Evolutionary conservation across 2,329 filamentous ascomycete genomes (phyloP), one percentile per base, ranked within the genome.

Genomic region (Colletotrichum sp.): DNA sequence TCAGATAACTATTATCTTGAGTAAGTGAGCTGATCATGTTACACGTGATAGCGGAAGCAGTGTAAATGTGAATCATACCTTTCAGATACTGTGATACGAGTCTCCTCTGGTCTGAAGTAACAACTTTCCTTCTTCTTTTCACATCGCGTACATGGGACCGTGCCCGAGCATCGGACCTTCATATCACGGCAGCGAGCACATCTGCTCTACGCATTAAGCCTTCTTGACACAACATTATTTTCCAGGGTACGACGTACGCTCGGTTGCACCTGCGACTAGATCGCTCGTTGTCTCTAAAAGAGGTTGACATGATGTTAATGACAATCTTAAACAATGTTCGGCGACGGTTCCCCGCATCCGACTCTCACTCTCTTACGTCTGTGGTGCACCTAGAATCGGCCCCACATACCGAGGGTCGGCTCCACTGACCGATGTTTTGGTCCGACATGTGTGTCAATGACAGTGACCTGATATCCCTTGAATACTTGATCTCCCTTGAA

Each of bases 91-190:
- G 69, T 65, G 13, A 71, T 34, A 12, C 61, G 69, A 16, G 59
- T 38, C 24, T 62, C 61, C 38, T 71, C 69, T 16, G 69, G 36
- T 38, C 61, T 65, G 69, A 71, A 71, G n/a, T 48, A 64, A 30
- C 69, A 71, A 24, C 12, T 43, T 62, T 71, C 59, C 21, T 56
- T 52, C 21, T 66, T 71, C 59, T 55, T 65, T 18, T 71, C 34
- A 36, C 69, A 71, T 30, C 69, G 59, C 14, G 38, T 28, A 56
- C 69, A 71, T n/a, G 69, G 69, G 10, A 66, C 36, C 14, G 58
- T 55, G 21, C 69, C 69, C 8, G 69, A 71, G 36, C 69, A 71
- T 30, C 69, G 36, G 26, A 71, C 69, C 26, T 71, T 71, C 69
- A 71, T 71, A 30, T 64, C 58, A 59, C 61, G 69, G 24, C 69